A percentile compares a stretch with the other conserved stretches of the same genome.
phyloP scores from a whole-genome alignment of 2,329 filamentous ascomycete species.

The Phoma sp. region DNA sequence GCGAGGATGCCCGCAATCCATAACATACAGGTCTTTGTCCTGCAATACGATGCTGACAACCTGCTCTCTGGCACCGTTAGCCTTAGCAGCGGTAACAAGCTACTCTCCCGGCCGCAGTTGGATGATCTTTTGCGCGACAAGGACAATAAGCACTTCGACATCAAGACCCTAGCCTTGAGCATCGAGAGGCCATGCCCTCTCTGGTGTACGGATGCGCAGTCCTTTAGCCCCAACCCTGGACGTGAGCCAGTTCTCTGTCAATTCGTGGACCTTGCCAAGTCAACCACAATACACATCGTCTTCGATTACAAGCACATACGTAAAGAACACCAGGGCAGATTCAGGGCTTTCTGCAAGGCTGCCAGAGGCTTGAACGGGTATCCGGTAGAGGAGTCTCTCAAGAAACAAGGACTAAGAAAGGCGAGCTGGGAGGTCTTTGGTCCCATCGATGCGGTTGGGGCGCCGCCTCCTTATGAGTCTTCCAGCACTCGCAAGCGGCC shows the following conservation, averaged over 20 bases:
- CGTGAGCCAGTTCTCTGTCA: slow-evolving; percentile 8
- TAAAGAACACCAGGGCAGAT: slow-evolving; percentile 6
- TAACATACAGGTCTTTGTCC: slow-evolving; percentile 1
- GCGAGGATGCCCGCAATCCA: neutral
- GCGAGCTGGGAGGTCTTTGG: slow-evolving; percentile 18
- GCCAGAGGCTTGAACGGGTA: slow-evolving; percentile 6
- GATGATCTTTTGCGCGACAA: slow-evolving; percentile 9
- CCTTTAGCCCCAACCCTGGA: slow-evolving; percentile 8
- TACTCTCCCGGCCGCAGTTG: slow-evolving; percentile 1
- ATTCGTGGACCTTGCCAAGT: slow-evolving; percentile 17
- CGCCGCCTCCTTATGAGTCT: slow-evolving; percentile 19
- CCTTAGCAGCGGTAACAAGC: slow-evolving; percentile 8
- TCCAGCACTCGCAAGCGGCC: slow-evolving; percentile 8
- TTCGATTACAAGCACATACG: slow-evolving; percentile 17
- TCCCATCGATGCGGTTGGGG: slow-evolving; percentile 5
- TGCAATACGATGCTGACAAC: slow-evolving; percentile 17
- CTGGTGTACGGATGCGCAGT: neutral
- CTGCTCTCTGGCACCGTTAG: slow-evolving; percentile 9
- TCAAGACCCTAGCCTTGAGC: slow-evolving; percentile 10
- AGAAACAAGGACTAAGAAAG: slow-evolving; percentile 9
- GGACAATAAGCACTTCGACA: slow-evolving; percentile 5
- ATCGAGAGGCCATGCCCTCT: slow-evolving; percentile 1
- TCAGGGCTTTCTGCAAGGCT: slow-evolving; percentile 19
- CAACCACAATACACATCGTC: slow-evolving; percentile 10
- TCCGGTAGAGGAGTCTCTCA: slow-evolving; percentile 9